Evolutionary conservation across 2,329 filamentous ascomycete genomes (phyloP).

Genomic region (Arthrobotrys pseudoclavata): DNA sequence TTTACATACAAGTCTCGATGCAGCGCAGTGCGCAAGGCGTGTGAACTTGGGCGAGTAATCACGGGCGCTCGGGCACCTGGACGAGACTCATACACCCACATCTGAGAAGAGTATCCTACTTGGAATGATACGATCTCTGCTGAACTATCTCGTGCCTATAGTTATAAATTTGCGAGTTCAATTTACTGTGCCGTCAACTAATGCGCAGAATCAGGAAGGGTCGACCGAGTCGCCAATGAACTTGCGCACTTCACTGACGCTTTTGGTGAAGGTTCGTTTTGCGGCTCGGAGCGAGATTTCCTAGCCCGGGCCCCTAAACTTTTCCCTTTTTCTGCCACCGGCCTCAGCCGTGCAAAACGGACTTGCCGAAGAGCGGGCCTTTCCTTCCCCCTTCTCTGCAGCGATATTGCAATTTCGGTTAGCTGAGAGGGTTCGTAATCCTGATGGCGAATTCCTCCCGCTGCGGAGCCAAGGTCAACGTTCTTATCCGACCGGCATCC

Average conservation of each 20-base stretch:
- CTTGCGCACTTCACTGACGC: conserved; percentile 26
- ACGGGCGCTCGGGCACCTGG: conserved; percentile 37
- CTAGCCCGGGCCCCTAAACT: conserved; percentile 19
- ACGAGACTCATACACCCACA: conserved; percentile 12
- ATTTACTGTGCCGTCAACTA: conserved; percentile 16
- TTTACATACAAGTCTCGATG: conserved; percentile 20
- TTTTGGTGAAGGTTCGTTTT: conserved; percentile 49
- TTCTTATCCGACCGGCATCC: conserved; percentile 52
- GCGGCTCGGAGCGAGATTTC: conserved; percentile 52
- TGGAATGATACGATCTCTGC: conserved; percentile 45
- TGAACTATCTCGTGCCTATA: conserved; percentile 1
- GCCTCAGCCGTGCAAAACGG: conserved; percentile 43
- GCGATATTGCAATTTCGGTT: conserved; percentile 53
- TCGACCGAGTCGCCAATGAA: not conserved
- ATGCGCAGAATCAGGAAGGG: conserved; percentile 13
- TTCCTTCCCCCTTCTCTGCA: conserved; percentile 38
- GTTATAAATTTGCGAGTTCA: conserved; percentile 15
- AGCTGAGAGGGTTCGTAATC: conserved; percentile 60
- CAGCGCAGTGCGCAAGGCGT: conserved; percentile 21
- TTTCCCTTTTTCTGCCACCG: conserved; percentile 37
- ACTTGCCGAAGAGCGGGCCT: conserved; percentile 57
- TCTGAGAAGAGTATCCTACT: conserved; percentile 20
- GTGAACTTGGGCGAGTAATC: conserved; percentile 39
- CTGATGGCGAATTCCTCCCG: conserved; percentile 60
- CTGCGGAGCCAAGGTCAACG: conserved; percentile 51